phyloP scores from a whole-genome alignment of 805 yeast genomes.

The Sungouiozyma ichnusensis region DNA sequence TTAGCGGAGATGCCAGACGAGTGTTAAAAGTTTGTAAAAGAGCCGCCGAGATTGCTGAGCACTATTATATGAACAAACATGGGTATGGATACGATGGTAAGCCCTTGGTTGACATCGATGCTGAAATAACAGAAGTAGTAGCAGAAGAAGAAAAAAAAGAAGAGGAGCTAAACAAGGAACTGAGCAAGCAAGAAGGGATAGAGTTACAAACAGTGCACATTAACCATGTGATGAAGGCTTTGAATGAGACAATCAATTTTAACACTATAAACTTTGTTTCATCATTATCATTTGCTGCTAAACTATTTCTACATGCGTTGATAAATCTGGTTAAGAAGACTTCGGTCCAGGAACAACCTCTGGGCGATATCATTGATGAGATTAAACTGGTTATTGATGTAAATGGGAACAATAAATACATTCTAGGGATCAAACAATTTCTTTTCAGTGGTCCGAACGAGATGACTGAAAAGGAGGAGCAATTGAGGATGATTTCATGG shows the following conservation, averaged over 20 bases:
- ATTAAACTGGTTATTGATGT: constrained; percentile 43
- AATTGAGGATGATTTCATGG: constrained; percentile 45
- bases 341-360: constrained; percentile 56
- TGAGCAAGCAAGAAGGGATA: constrained; percentile 7
- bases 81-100: constrained; percentile 25
- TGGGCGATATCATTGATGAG: constrained; percentile 77
- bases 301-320: constrained; percentile 61
- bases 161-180: constrained; percentile 15
- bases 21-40: constrained; percentile 80
- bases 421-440: constrained; percentile 26
- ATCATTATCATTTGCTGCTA: constrained; percentile 56
- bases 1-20: constrained; percentile 94
- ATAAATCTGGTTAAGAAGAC: constrained; percentile 53
- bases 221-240: constrained; percentile 67
- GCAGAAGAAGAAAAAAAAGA: constrained; percentile 11
- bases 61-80: constrained; percentile 36
- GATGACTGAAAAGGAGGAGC: constrained; percentile 11
- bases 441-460: constrained; percentile 24
- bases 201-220: constrained; percentile 51
- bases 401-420: constrained; percentile 24
- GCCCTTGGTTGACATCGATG: constrained; percentile 6
- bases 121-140: constrained; percentile 7
- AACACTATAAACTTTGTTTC: constrained; percentile 54
- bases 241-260: constrained; percentile 65
- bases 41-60: constrained; percentile 81